Conservation (phyloP, 768 basidiomycete genomes). For the Saitozyma podzolica region DNA sequence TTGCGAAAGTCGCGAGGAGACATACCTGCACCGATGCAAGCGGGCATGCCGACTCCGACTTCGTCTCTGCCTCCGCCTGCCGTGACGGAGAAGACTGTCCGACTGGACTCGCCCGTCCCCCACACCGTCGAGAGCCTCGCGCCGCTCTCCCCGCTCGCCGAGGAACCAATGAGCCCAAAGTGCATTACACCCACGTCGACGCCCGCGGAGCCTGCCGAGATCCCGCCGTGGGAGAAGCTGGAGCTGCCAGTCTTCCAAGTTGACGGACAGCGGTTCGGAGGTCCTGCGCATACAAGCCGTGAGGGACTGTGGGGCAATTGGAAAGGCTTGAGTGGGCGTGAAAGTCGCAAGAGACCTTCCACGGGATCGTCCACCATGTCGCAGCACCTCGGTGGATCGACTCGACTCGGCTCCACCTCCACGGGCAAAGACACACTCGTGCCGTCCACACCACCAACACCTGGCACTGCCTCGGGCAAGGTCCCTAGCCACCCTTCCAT, state of each 20-base stretch:
- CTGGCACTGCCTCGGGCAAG: too few relatives aligned
- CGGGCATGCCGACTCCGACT: background rate
- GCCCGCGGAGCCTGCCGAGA: constrained; percentile 22
- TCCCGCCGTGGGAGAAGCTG: constrained; percentile 52
- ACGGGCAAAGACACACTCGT: too few relatives aligned
- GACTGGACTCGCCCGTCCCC: background rate
- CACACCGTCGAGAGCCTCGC: background rate
- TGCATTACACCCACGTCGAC: constrained; percentile 3
- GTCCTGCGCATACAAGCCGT: constrained; percentile 11
- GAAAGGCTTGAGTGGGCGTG: constrained; percentile 28
- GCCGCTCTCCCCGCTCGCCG: background rate
- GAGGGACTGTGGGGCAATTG: constrained; percentile 28
- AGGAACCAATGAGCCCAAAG: background rate
- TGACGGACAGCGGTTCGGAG: constrained; percentile 44
- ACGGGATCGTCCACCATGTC: constrained; percentile 6
- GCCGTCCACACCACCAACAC: too few relatives aligned
- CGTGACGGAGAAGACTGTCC: background rate
- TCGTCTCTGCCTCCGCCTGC: background rate
- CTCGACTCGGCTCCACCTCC: too few relatives aligned
- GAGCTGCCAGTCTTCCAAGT: constrained; percentile 50
- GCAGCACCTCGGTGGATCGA: too few relatives aligned
- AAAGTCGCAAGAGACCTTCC: constrained; percentile 16
- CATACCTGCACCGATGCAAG: background rate
- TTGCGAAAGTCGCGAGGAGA: background rate
- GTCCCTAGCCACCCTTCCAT: too few relatives aligned